Evolutionary conservation across 1,284 basidiomycete genomes (phyloP).

Genomic region (Schizopora paradoxa): DNA sequence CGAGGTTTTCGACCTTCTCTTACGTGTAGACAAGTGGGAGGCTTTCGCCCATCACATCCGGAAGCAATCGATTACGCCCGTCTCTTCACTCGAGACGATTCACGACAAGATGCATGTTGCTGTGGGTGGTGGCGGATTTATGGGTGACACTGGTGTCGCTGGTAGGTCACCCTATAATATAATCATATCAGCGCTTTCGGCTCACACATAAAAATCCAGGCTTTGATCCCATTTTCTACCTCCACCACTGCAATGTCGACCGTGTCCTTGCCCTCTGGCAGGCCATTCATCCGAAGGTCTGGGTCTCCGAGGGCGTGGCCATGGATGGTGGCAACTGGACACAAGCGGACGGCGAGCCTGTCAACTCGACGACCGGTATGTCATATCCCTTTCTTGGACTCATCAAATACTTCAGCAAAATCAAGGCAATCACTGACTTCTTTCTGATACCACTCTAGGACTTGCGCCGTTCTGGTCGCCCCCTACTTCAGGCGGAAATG

Average conservation of each 20-base stretch:
- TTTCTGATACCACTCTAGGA: too few relatives aligned
- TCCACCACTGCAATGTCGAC: slow-evolving; percentile 45
- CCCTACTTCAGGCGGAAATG: too few relatives aligned
- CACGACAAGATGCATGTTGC: slow-evolving; percentile 42
- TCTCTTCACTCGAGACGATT: slow-evolving; percentile 44
- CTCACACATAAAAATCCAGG: slow-evolving; percentile 23
- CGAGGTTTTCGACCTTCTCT: slow-evolving; percentile 37
- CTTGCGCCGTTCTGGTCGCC: too few relatives aligned
- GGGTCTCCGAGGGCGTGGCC: slow-evolving; percentile 31
- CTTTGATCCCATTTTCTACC: slow-evolving; percentile 45
- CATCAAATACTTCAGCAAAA: too few relatives aligned
- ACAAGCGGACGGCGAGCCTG: neutral
- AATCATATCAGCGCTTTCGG: neutral
- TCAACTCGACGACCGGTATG: neutral
- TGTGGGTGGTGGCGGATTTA: slow-evolving; percentile 40
- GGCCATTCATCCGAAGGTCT: slow-evolving; percentile 35
- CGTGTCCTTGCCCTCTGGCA: slow-evolving; percentile 42
- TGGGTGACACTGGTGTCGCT: slow-evolving; percentile 35
- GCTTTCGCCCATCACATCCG: slow-evolving; percentile 42
- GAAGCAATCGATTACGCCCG: slow-evolving; percentile 31
- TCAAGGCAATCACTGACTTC: too few relatives aligned
- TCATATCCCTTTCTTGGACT: too few relatives aligned
- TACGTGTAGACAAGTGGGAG: slow-evolving; percentile 35
- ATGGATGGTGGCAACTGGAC: slow-evolving; percentile 30
- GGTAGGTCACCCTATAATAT: slow-evolving; percentile 19